phyloP scores from a whole-genome alignment of 1,139 yeast genomes.

The Arxiozyma telluris region DNA sequence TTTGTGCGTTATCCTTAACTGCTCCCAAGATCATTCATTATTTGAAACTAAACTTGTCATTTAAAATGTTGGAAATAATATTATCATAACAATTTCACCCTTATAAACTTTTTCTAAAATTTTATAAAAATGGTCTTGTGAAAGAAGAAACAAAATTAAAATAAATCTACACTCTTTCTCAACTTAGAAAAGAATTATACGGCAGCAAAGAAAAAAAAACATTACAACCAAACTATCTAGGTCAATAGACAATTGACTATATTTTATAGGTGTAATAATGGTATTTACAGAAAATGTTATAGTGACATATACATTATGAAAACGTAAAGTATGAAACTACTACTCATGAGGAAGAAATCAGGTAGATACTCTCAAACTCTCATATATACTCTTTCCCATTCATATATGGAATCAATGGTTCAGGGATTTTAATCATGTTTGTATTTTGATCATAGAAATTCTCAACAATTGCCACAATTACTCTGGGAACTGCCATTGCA shows the following conservation, averaged over 20 bases:
- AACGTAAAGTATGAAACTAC: no score
- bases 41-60: background rate
- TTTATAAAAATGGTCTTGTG: background rate
- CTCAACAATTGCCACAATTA: conserved; percentile 80
- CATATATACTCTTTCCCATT: conserved; percentile 40
- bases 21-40: no score
- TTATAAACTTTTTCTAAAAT: no score
- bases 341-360: conserved; percentile 1
- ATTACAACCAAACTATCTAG: no score
- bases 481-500: conserved; percentile 90
- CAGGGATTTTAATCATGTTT: conserved; percentile 55
- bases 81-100: background rate
- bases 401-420: conserved; percentile 59
- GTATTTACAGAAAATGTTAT: background rate
- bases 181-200: no score
- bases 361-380: background rate
- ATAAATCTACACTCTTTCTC: no score
- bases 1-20: background rate
- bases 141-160: no score
- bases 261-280: background rate
- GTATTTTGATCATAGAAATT: conserved; percentile 60
- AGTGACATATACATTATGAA: background rate
- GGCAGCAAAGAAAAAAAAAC: no score
- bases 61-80: no score
- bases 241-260: no score